These are phyloP conservation scores for Glonium stellatum DNA, from an alignment of 495 filamentous ascomycete species.

Conservation along the genomic window DNA sequence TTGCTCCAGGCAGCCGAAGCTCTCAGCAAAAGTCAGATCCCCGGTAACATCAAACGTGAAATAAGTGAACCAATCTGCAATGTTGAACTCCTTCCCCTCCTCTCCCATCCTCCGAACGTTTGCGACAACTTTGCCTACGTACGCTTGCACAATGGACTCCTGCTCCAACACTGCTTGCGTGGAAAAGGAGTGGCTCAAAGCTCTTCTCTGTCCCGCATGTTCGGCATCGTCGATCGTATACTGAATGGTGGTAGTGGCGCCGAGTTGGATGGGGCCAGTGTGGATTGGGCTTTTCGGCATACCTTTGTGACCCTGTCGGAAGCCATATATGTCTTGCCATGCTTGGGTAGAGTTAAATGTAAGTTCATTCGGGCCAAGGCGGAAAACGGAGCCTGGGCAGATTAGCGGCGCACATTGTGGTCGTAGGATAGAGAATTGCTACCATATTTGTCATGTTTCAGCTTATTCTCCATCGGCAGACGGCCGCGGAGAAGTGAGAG, in stretches of 20 bases:
- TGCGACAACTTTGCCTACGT: constrained; percentile 31
- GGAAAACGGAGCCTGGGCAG: constrained; percentile 29
- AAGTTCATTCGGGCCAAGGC: constrained; percentile 33
- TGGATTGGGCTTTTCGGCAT: constrained; percentile 35
- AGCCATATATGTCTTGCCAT: constrained; percentile 35
- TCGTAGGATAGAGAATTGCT: no score
- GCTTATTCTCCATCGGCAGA: no score
- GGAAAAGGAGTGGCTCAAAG: constrained; percentile 30
- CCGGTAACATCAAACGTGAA: constrained; percentile 37
- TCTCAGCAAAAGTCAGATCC: constrained; percentile 35
- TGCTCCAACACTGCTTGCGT: constrained; percentile 33
- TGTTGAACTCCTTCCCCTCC: constrained; percentile 26
- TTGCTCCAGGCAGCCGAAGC: constrained; percentile 33
- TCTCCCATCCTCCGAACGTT: constrained; percentile 24
- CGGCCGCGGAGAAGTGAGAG: no score
- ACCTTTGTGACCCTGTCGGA: constrained; percentile 20
- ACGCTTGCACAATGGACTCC: constrained; percentile 31
- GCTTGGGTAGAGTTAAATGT: constrained; percentile 30
- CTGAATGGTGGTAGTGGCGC: constrained; percentile 30
- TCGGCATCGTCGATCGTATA: constrained; percentile 30
- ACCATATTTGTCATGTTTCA: no score
- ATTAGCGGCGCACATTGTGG: no score
- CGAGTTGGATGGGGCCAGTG: constrained; percentile 28
- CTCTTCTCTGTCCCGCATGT: constrained; percentile 31
- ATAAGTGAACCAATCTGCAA: constrained; percentile 34